A percentile compares a stretch with the other conserved stretches of the same genome.
Conservation (phyloP, 2,329 filamentous ascomycete genomes). For the Nemania bipapillata region DNA sequence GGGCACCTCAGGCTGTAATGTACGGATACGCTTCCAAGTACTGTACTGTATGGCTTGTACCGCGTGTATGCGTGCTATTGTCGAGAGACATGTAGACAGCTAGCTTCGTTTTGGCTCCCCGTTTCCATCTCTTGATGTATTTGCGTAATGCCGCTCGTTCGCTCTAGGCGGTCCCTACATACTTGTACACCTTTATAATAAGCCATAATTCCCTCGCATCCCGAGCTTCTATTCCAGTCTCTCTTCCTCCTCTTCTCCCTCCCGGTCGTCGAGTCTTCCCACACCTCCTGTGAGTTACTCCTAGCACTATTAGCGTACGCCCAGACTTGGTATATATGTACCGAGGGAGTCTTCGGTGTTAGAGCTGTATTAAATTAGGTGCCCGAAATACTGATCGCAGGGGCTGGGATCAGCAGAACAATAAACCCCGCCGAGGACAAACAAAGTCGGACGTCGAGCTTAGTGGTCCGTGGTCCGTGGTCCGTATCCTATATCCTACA, state of each 20-base stretch:
- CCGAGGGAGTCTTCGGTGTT: conserved; percentile 21
- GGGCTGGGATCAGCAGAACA: conserved; percentile 26
- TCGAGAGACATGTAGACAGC: conserved; percentile 12
- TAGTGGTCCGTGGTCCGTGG: conserved; percentile 28
- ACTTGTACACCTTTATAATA: conserved; percentile 25
- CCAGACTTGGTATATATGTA: conserved; percentile 9
- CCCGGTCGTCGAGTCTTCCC: conserved; percentile 16
- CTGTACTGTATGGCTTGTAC: conserved; percentile 13
- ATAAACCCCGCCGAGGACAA: conserved; percentile 40
- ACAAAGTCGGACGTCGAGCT: conserved; percentile 38
- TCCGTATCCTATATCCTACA: background rate
- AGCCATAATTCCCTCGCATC: conserved; percentile 29
- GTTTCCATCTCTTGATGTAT: conserved; percentile 38
- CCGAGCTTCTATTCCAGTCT: conserved; percentile 21
- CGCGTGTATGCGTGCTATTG: background rate
- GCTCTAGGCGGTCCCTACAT: conserved; percentile 19
- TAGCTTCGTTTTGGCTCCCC: conserved; percentile 28
- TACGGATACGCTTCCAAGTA: background rate
- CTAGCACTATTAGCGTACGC: conserved; percentile 21
- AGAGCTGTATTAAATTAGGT: conserved; percentile 15
- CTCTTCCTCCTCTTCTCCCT: conserved; percentile 15
- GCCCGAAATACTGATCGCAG: conserved; percentile 26
- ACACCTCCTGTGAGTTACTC: conserved; percentile 18
- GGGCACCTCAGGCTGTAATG: background rate
- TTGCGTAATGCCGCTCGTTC: conserved; percentile 40